Percentiles rank a stretch among this genome's conserved stretches.
phyloP scores from a whole-genome alignment of 2,329 filamentous ascomycete genomes.

The Aspergillus sp. region DNA sequence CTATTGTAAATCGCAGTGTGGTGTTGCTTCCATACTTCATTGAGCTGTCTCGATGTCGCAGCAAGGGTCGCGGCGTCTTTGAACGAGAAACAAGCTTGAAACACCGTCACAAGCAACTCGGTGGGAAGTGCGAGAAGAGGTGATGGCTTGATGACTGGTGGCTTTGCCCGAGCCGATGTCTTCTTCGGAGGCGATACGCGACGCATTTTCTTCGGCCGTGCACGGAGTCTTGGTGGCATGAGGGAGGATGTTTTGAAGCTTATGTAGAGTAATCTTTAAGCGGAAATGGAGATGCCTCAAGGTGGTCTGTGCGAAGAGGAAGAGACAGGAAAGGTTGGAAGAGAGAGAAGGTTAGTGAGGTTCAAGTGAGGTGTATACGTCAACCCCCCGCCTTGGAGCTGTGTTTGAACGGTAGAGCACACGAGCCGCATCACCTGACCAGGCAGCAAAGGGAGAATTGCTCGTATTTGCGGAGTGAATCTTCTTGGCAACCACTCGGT shows the following conservation, averaged over 20 bases:
- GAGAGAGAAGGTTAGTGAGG: neutral
- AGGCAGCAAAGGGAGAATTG: neutral
- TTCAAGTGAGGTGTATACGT: neutral
- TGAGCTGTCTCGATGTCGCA: conserved; percentile 1
- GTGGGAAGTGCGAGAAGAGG: neutral
- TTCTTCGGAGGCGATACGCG: neutral
- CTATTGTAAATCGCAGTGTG: conserved; percentile 1
- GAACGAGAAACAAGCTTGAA: neutral
- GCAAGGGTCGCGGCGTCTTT: neutral
- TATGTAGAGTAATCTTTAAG: neutral
- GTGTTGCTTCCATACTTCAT: conserved; percentile 9
- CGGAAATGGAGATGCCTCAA: neutral
- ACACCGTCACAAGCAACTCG: conserved; percentile 11
- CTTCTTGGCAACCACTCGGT: neutral
- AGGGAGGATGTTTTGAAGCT: neutral
- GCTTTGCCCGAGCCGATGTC: neutral
- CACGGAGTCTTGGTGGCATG: neutral
- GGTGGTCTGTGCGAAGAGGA: neutral
- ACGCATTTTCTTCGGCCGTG: neutral
- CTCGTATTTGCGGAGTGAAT: neutral
- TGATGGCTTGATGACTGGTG: neutral
- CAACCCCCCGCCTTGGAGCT: neutral
- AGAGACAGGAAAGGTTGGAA: no score
- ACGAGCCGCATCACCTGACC: conserved; percentile 8
- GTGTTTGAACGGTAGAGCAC: neutral